A percentile compares a stretch with the other conserved stretches of the same genome.
Conservation (phyloP, 257 asterid species). For the Plantago elongata region DNA sequence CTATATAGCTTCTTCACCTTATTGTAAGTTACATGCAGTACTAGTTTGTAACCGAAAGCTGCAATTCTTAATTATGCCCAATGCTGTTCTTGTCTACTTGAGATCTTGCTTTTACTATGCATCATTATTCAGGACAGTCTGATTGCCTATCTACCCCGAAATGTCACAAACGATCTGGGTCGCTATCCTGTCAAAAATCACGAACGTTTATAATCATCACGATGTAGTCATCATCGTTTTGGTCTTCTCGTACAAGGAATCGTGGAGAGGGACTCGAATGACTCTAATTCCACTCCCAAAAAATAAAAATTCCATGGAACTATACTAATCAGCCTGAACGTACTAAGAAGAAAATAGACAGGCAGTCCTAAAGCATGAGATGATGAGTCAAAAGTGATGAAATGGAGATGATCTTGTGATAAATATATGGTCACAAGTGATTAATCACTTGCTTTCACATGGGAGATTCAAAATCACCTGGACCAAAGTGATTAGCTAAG, state of each 20-base stretch:
- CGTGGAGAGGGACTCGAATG: too few species aligned
- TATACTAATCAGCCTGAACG: too few species aligned
- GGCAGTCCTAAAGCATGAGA: neutral
- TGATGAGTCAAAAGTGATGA: constrained; percentile 12
- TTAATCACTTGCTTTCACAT: constrained; percentile 25
- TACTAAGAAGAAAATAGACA: constrained; percentile 1
- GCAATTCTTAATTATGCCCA: neutral
- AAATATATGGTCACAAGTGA: constrained; percentile 17
- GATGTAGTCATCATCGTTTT: too few species aligned
- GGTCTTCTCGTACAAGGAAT: too few species aligned
- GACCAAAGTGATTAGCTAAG: constrained; percentile 13
- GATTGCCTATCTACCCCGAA: too few species aligned
- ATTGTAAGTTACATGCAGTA: neutral
- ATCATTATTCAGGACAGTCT: too few species aligned
- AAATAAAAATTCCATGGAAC: too few species aligned
- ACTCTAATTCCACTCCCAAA: too few species aligned
- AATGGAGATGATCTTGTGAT: constrained; percentile 19
- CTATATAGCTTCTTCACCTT: neutral
- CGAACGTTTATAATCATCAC: too few species aligned
- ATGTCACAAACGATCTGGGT: too few species aligned
- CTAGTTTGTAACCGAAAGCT: constrained; percentile 5
- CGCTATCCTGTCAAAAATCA: too few species aligned
- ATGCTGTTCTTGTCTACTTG: constrained; percentile 1
- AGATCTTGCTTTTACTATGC: neutral
- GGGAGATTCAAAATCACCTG: constrained; percentile 17